Evolutionary conservation across 164 flowering plant genomes (phyloP).

Genomic region (Stephania cephalantha): DNA sequence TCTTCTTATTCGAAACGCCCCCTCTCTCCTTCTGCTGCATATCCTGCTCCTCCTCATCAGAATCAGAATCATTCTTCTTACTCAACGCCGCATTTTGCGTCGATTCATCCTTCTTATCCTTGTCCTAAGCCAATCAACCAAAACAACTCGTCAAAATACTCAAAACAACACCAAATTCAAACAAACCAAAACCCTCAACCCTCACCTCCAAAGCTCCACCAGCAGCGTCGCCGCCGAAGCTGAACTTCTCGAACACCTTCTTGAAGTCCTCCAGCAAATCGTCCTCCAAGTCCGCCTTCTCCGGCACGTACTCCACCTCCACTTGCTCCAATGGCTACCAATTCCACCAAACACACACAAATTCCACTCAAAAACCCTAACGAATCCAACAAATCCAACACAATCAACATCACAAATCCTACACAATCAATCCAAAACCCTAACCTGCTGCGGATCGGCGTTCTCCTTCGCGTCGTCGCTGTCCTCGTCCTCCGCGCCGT

Average conservation of each 20-base stretch:
- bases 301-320: conserved; percentile 82
- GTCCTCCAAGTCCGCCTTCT: conserved; percentile 71
- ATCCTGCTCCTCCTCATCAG: conserved; percentile 89
- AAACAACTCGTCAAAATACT: neutral
- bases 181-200: neutral
- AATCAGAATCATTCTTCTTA: conserved; percentile 68
- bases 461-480: conserved; percentile 48
- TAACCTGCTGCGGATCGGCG: conserved; percentile 49
- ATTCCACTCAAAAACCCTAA: neutral
- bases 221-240: conserved; percentile 38
- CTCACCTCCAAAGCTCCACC: conserved; percentile 24
- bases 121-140: conserved; percentile 33
- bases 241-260: conserved; percentile 76
- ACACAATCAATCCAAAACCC: neutral
- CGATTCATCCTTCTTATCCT: conserved; percentile 64
- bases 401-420: neutral
- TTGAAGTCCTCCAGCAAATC: conserved; percentile 64
- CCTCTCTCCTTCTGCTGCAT: conserved; percentile 58
- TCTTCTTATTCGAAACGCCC: conserved; percentile 85
- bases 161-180: neutral
- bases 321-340: conserved; percentile 46
- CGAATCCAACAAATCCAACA: neutral
- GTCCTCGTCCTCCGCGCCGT: conserved; percentile 13
- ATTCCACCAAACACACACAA: neutral
- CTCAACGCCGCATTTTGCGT: conserved; percentile 39